These are phyloP conservation scores for Mycena capillaripes DNA, from an alignment of 768 basidiomycete genomes.

Conservation along the genomic window DNA sequence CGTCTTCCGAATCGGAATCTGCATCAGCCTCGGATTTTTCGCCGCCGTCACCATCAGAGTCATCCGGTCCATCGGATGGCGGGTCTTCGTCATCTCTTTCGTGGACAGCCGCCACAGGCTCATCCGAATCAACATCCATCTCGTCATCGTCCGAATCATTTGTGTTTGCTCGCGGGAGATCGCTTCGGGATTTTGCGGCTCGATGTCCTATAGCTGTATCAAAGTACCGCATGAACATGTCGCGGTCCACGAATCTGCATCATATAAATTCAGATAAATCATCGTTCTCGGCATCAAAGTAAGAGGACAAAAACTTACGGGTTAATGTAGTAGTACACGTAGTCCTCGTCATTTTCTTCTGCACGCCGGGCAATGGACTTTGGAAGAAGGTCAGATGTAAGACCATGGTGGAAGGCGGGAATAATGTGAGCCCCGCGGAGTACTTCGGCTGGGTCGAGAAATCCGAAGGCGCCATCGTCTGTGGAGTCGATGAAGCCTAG, in stretches of 20 bases:
- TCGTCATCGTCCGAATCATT: neutral
- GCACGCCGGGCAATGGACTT: neutral
- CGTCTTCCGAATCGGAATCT: too few species aligned
- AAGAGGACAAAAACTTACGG: neutral
- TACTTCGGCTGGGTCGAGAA: neutral
- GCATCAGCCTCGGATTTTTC: too few species aligned
- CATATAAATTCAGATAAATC: neutral
- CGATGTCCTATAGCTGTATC: neutral
- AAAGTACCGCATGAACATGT: slow-evolving; percentile 11
- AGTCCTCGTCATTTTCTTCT: neutral
- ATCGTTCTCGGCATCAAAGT: neutral
- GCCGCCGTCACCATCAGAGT: too few species aligned
- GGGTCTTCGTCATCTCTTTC: too few species aligned
- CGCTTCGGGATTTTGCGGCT: too few species aligned
- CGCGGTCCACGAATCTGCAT: neutral
- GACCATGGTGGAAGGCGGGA: neutral
- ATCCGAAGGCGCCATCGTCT: neutral
- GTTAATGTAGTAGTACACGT: slow-evolving; percentile 9
- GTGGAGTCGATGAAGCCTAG: neutral
- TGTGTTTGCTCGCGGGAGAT: neutral
- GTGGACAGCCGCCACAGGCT: too few species aligned
- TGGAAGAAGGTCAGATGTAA: neutral
- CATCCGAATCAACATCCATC: neutral
- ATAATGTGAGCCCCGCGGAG: neutral
- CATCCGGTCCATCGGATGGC: too few species aligned